phyloP scores from a whole-genome alignment of 805 yeast species.

The Pachysolen tannophilus region DNA sequence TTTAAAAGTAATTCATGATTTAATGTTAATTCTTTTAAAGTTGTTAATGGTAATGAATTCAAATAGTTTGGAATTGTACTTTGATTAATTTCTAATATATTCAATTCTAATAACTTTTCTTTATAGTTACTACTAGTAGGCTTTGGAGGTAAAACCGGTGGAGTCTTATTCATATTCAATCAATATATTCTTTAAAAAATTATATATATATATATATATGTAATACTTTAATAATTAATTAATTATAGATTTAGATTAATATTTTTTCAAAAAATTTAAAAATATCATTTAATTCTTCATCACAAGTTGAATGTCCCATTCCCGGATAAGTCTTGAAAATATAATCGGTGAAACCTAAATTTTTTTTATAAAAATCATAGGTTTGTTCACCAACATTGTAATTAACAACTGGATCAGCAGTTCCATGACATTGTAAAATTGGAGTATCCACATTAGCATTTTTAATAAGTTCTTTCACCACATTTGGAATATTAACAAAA shows the following conservation, averaged over 20 bases:
- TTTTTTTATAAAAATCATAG: constrained; percentile 32
- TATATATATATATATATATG: too few species aligned
- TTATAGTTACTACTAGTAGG: too few species aligned
- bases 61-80: constrained; percentile 3
- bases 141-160: too few species aligned
- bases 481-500: constrained; percentile 38
- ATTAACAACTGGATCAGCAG: constrained; percentile 58
- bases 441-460: constrained; percentile 58
- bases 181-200: too few species aligned
- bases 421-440: constrained; percentile 85
- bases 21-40: not conserved
- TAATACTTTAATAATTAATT: too few species aligned
- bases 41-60: constrained; percentile 3
- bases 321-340: constrained; percentile 51
- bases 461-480: constrained; percentile 16
- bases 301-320: constrained; percentile 59
- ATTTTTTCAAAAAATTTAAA: constrained; percentile 33
- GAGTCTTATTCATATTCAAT: too few species aligned
- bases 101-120: too few species aligned
- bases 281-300: constrained; percentile 57
- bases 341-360: constrained; percentile 38
- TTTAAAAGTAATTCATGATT: constrained; percentile 2
- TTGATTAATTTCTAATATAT: too few species aligned
- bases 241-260: too few species aligned
- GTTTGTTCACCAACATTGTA: constrained; percentile 31